Conservation (phyloP, 2,329 filamentous ascomycete species). For the Pseudogymnoascus pannorum region DNA sequence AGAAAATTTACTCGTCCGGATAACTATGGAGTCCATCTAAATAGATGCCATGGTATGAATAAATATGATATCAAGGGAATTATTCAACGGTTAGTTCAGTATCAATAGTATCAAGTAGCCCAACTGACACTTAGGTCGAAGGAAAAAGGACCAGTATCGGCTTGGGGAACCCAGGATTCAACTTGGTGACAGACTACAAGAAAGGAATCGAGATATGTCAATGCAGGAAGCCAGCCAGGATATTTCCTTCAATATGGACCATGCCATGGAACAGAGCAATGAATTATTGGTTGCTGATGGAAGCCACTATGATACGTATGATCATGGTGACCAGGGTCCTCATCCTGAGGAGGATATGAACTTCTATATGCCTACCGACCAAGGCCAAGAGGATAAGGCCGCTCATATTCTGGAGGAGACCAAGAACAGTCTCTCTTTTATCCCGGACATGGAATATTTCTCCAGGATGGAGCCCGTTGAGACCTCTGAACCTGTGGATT, state of each 20-base stretch:
- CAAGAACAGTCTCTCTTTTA: not conserved
- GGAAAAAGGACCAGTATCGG: not conserved
- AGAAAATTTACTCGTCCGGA: constrained; percentile 78
- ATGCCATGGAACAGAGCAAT: constrained; percentile 5
- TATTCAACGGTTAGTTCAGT: constrained; percentile 37
- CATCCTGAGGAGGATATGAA: not conserved
- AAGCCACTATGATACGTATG: not conserved
- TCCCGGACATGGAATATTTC: not conserved
- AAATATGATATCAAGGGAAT: constrained; percentile 37
- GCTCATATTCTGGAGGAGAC: not conserved
- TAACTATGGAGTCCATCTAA: constrained; percentile 78
- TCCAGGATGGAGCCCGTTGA: not conserved
- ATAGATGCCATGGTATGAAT: constrained; percentile 51
- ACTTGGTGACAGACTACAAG: constrained; percentile 19
- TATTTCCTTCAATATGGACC: not conserved
- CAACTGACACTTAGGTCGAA: constrained; percentile 11
- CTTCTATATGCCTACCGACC: not conserved
- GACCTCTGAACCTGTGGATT: not conserved
- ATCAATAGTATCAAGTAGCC: constrained; percentile 5
- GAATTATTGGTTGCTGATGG: not conserved
- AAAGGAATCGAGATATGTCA: constrained; percentile 2
- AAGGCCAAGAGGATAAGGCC: not conserved
- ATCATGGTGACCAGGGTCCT: not conserved
- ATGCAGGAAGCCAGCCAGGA: constrained; percentile 14
- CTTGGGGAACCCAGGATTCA: not conserved